Conservation (phyloP, 345 rosid species). For the Firmiana major region DNA sequence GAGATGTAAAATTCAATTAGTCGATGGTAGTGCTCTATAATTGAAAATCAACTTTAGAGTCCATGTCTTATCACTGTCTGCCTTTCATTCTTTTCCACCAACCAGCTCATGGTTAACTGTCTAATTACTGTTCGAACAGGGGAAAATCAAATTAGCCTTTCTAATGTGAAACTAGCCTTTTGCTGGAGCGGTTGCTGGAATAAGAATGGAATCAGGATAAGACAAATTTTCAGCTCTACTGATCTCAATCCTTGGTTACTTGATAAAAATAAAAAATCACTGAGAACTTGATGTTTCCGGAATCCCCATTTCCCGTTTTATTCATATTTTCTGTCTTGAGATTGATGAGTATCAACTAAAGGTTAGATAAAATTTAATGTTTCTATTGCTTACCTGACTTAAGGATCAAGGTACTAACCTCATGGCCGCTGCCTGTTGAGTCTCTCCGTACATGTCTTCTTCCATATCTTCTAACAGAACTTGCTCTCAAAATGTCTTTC, state of each 20-base stretch:
- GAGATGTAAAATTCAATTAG: neutral
- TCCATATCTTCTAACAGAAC: constrained; percentile 63
- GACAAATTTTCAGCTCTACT: neutral
- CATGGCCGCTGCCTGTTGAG: constrained; percentile 78
- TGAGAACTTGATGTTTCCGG: no score
- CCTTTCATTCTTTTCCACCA: neutral
- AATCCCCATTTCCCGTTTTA: neutral
- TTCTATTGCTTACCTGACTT: neutral
- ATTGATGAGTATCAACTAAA: neutral
- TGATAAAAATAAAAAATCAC: neutral
- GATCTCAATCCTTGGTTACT: neutral
- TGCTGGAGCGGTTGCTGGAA: neutral
- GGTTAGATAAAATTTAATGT: neutral
- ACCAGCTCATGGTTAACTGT: neutral
- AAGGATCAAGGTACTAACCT: constrained; percentile 41
- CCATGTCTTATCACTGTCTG: neutral
- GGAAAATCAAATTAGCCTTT: constrained; percentile 4
- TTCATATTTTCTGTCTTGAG: neutral
- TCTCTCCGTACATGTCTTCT: constrained; percentile 80
- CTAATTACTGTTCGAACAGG: constrained; percentile 2
- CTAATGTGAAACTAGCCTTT: neutral
- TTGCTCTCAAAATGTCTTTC: constrained; percentile 68
- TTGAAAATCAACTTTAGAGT: constrained; percentile 2
- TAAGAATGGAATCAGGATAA: neutral
- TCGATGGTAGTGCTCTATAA: neutral